Evolutionary conservation across 2,329 filamentous ascomycete genomes (phyloP).

Genomic region (Domatiomyces catenatus): DNA sequence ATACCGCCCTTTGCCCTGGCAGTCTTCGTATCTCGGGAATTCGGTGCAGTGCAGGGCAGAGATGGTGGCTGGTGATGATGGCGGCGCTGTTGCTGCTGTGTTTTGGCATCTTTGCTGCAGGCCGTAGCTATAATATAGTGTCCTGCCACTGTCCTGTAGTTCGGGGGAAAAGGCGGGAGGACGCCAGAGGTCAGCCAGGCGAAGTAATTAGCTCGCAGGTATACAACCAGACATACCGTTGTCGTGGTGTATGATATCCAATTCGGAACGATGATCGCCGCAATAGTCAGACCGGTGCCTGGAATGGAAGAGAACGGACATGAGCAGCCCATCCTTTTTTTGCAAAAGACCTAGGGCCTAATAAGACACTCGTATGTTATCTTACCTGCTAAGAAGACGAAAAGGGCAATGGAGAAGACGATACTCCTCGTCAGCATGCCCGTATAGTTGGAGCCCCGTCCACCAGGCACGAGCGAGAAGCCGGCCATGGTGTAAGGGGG

Average conservation of each 20-base stretch:
- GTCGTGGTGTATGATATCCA: constrained; percentile 34
- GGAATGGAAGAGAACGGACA: background rate
- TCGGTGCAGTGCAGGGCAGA: constrained; percentile 37
- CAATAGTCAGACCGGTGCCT: constrained; percentile 32
- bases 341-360: background rate
- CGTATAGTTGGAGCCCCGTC: constrained; percentile 30
- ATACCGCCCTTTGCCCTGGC: constrained; percentile 48
- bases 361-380: no score
- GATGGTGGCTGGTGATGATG: constrained; percentile 41
- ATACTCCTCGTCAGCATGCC: constrained; percentile 35
- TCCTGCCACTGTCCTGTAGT: constrained; percentile 23
- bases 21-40: constrained; percentile 56
- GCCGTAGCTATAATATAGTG: constrained; percentile 53
- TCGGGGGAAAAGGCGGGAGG: no score
- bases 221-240: constrained; percentile 24
- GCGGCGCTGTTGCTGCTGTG: constrained; percentile 6
- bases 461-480: constrained; percentile 29
- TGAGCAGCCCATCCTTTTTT: background rate
- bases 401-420: constrained; percentile 30
- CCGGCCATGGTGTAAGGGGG: constrained; percentile 21
- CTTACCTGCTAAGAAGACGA: constrained; percentile 30
- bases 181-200: no score
- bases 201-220: no score
- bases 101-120: constrained; percentile 58
- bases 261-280: constrained; percentile 31